Evolutionary conservation across 176 grass and related monocot genomes (phyloP).

Genomic region (Phragmites australis): DNA sequence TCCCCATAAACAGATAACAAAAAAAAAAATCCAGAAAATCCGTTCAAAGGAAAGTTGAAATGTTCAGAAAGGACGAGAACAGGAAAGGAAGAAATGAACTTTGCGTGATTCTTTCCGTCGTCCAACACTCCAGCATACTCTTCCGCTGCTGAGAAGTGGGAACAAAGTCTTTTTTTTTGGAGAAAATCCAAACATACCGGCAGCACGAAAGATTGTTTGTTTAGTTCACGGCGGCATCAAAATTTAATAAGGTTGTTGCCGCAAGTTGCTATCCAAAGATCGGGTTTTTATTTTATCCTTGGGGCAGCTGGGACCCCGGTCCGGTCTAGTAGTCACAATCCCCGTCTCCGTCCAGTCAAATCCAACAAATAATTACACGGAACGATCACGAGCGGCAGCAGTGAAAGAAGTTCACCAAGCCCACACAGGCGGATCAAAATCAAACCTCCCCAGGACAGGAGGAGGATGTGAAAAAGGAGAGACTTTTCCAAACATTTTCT

Average conservation of each 20-base stretch:
- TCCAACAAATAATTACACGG: not conserved
- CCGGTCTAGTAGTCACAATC: not conserved
- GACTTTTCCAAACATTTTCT: not conserved
- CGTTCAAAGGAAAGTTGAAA: not conserved
- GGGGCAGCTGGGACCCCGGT: not conserved
- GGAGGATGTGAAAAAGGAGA: not conserved
- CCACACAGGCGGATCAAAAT: not conserved
- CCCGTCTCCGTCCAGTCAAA: not conserved
- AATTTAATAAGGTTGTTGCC: not conserved
- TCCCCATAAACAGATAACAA: not conserved
- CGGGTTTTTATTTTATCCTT: not conserved
- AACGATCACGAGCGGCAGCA: not conserved
- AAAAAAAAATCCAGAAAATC: not conserved
- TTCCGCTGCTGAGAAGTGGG: not conserved
- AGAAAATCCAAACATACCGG: not conserved
- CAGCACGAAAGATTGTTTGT: not conserved
- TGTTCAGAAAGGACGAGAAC: not conserved
- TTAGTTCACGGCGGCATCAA: not conserved
- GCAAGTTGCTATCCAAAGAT: conserved; percentile 7
- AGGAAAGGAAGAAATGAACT: conserved; percentile 13
- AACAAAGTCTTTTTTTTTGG: not conserved
- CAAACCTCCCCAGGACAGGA: not conserved
- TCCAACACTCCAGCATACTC: not conserved
- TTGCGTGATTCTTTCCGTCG: conserved; percentile 19
- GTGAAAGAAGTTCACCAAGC: not conserved